phyloP scores from a whole-genome alignment of 2,329 filamentous ascomycete genomes.

The Gyromitra esculenta region DNA sequence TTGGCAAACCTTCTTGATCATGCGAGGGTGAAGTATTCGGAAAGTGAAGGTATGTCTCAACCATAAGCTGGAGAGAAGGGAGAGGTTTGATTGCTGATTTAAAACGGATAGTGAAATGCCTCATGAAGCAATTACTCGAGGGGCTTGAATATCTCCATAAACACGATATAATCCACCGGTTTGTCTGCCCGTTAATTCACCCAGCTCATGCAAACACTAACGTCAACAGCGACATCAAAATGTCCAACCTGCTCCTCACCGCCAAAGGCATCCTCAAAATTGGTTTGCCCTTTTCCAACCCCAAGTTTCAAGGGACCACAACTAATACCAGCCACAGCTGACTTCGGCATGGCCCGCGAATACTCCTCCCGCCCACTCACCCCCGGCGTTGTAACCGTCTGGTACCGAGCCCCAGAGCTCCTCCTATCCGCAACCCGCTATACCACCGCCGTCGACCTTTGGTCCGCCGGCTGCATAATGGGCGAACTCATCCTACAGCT shows the following conservation, averaged over 20 bases:
- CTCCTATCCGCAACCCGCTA: slow-evolving; percentile 92
- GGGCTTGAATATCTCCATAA: slow-evolving; percentile 60
- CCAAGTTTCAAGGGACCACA: not conserved
- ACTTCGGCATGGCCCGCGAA: slow-evolving; percentile 60
- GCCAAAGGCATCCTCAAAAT: slow-evolving; percentile 60
- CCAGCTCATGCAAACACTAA: slow-evolving; percentile 11
- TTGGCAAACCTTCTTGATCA: slow-evolving; percentile 61
- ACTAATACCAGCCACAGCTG: slow-evolving; percentile 55
- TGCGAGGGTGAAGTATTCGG: slow-evolving; percentile 59
- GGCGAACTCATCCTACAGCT: slow-evolving; percentile 85
- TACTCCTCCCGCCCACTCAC: slow-evolving; percentile 60
- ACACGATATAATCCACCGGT: slow-evolving; percentile 60
- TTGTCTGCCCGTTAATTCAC: slow-evolving; percentile 4
- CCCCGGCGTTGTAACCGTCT: slow-evolving; percentile 85
- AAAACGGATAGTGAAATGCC: slow-evolving; percentile 59
- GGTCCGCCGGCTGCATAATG: slow-evolving; percentile 98
- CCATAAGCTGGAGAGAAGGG: not conserved
- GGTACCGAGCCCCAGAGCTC: slow-evolving; percentile 95
- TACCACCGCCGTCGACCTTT: slow-evolving; percentile 94
- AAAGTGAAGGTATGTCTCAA: slow-evolving; percentile 59
- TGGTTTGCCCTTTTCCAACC: slow-evolving; percentile 55
- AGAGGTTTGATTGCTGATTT: not conserved
- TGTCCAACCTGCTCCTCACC: slow-evolving; percentile 60
- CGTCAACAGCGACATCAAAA: slow-evolving; percentile 59
- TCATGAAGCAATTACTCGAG: slow-evolving; percentile 60